These are phyloP conservation scores for Inga laurina DNA, from an alignment of 306 rosid genomes.

Conservation along the genomic window DNA sequence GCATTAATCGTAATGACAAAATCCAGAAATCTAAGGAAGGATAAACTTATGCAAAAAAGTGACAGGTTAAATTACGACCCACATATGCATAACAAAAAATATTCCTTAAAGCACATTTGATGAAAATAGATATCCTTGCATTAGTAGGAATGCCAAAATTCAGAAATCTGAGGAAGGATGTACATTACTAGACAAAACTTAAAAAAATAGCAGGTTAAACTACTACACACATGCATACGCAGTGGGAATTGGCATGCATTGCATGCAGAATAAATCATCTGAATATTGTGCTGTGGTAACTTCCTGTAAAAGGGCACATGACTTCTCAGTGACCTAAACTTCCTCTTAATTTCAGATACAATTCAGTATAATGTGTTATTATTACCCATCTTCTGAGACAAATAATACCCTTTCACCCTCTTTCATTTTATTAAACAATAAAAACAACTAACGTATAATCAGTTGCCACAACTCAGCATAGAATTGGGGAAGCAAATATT, in stretches of 20 bases:
- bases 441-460: constrained; percentile 8
- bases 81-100: neutral
- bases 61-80: neutral
- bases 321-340: constrained; percentile 8
- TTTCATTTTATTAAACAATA: neutral
- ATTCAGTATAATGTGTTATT: neutral
- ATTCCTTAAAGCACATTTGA: neutral
- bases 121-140: neutral
- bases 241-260: constrained; percentile 1
- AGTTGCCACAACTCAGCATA: neutral
- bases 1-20: constrained; percentile 9
- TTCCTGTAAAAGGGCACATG: neutral
- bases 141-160: constrained; percentile 14
- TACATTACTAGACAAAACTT: neutral
- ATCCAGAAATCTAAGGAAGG: neutral
- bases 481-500: constrained; percentile 15
- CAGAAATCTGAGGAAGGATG: neutral
- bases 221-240: neutral
- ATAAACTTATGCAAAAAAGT: neutral
- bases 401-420: neutral
- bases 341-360: neutral
- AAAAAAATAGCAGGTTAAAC: neutral
- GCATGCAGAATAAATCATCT: neutral
- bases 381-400: constrained; percentile 6
- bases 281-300: neutral